Conservation (phyloP, 2,329 filamentous ascomycete genomes). For the Chrysosporium queenslandicum region DNA sequence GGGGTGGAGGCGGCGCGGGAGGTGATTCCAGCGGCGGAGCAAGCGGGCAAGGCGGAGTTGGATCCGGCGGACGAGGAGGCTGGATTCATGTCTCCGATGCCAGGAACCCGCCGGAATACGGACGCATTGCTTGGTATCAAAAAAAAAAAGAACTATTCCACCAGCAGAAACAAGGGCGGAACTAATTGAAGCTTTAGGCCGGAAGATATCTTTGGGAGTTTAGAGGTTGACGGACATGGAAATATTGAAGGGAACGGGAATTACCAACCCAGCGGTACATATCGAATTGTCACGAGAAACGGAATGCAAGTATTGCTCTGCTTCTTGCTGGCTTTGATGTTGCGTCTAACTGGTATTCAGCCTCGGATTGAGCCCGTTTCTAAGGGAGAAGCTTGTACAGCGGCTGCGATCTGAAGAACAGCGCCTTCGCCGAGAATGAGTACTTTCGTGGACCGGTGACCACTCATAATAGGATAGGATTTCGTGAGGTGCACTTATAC, state of each 20-base stretch:
- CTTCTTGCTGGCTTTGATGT: background rate
- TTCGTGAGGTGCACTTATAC: background rate
- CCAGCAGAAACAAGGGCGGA: too few relatives aligned
- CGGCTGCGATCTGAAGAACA: constrained; percentile 31
- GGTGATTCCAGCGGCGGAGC: constrained; percentile 40
- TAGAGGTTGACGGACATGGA: constrained; percentile 51
- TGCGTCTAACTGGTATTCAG: constrained; percentile 21
- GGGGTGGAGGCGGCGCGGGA: constrained; percentile 32
- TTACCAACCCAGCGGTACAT: constrained; percentile 53
- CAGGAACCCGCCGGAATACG: constrained; percentile 52
- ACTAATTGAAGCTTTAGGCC: constrained; percentile 31
- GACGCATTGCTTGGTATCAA: constrained; percentile 49
- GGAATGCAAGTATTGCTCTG: constrained; percentile 41
- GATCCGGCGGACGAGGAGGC: constrained; percentile 49
- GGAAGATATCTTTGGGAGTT: constrained; percentile 56
- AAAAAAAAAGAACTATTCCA: too few relatives aligned
- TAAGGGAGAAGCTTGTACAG: constrained; percentile 43
- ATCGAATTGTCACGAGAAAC: constrained; percentile 50
- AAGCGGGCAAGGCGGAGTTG: constrained; percentile 49
- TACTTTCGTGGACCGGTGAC: background rate
- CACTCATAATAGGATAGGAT: background rate
- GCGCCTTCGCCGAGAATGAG: constrained; percentile 1
- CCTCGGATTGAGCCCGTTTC: constrained; percentile 40
- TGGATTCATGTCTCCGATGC: constrained; percentile 55
- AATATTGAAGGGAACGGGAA: constrained; percentile 48